Evolutionary conservation across 441 rosid species (phyloP), one percentile per base, ranked within the genome.

Genomic region (Eutrema salsugineum): DNA sequence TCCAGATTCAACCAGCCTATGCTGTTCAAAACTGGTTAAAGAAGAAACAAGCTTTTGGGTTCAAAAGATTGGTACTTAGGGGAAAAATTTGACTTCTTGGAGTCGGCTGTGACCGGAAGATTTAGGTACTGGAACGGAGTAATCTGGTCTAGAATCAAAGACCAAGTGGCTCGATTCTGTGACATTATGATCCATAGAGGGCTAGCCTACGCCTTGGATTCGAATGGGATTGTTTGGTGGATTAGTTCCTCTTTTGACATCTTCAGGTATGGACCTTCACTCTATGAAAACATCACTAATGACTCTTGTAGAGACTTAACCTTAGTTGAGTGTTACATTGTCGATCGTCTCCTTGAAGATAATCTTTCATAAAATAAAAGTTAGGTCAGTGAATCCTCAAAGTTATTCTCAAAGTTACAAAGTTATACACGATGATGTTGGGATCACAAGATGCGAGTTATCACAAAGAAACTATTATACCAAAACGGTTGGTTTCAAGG

Each of bases 211-310:
- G 80, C 47, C 1, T 55, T 79, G 32, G 80, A 79, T 49, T 33
- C 36, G 0, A 27, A 53, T 7, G 81, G 83, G 9, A 55, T 53
- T 2, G 55, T 73, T 35, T 77, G 70, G 53, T 69, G 77, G 81
- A 19, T 80, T 30, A 69, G 63, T 57, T 60, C 78, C 14, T 69
- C 77, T 40, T 20, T 48, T 11, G 32, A 8, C 14, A 62, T 68
- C 11, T 38, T 65, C 24, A 84, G 63, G 42, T 84, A 68, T 47
- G 72, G 84, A 53, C 69, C 77, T 15, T 60, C 50, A 24, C 22
- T 77, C 27, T 2, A 68, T 16, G 70, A 15, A 27, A 27, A 51
- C 16, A 20, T 30, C 7, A 11, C 40, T 36, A 11, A 36, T 0
- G 1, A 8, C 9, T 42, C 17, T 5, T n/a, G n/a, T n/a, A n/a